Evolutionary conservation across 2,329 filamentous ascomycete genomes (phyloP), one percentile per base, ranked within the genome.

Genomic region (Cordyceps tenuipes): DNA sequence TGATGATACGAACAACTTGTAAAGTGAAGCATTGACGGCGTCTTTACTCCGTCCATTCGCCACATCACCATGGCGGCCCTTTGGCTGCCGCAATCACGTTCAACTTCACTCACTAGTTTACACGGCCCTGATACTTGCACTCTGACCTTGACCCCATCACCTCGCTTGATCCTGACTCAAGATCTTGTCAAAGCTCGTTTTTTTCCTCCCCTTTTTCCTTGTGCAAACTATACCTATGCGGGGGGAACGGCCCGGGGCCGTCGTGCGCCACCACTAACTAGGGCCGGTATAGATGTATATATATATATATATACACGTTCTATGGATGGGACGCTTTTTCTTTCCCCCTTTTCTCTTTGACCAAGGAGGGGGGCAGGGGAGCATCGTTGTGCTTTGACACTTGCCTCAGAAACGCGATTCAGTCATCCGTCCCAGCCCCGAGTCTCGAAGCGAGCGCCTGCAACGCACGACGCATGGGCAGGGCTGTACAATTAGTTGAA

Each of bases 341-440:
- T 13, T 13, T 36, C 12, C 12, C 34, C 12, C 31, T 36, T 36
- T 36, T 36, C 34, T 36, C 31, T 36, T 36, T 36, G 29, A 29
- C 29, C 1, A 29, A 23, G 23, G 23, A 23, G 23, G 23, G 23
- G 23, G 4, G 23, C 23, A 23, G 23, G 29, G 29, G 26, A 29
- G 29, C 29, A 29, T 29, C 7, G n/a, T 29, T 29, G 34, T 36
- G 54, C 54, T 57, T 57, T 57, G 54, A 57, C 54, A 49, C 44
- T 57, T 57, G 54, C 54, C 48, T 57, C 54, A 57, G 54, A 57
- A 49, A 57, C 54, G 31, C 54, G 54, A 57, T 31, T 57, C 54
- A 57, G 54, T 44, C 51, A 23, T 23, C 23, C 23, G 23, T 23
- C 23, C 23, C 23, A 23, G 23, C 23, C 23, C 23, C 23, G 8